Percentiles rank a stretch among this genome's conserved stretches.
These are phyloP conservation scores for Phytopythium montanum DNA, from an alignment of 352 stramenopile genomes.

Conservation along the genomic window DNA sequence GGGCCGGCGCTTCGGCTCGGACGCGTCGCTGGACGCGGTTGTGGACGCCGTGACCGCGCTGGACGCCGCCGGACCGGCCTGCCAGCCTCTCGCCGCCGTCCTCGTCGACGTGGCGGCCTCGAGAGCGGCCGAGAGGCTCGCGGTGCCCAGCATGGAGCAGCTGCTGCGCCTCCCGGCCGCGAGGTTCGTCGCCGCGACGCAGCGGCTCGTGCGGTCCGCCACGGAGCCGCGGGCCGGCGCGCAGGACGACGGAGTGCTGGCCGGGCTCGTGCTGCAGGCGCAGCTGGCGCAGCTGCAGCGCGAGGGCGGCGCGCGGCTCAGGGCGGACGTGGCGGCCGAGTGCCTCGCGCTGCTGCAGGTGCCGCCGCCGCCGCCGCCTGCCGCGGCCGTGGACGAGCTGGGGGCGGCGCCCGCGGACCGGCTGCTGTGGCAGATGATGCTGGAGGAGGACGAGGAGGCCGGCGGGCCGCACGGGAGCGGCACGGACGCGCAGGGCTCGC, in stretches of 20 bases:
- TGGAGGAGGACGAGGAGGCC: neutral
- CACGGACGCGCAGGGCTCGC: neutral
- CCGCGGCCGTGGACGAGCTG: neutral
- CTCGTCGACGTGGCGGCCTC: constrained; percentile 24
- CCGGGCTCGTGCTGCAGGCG: constrained; percentile 32
- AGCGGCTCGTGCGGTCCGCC: constrained; percentile 21
- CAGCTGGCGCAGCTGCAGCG: constrained; percentile 41
- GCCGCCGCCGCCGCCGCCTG: neutral
- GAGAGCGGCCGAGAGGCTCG: constrained; percentile 5
- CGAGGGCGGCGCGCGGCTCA: neutral
- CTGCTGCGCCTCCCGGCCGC: constrained; percentile 32
- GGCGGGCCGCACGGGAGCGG: neutral
- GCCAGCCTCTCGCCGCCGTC: constrained; percentile 19
- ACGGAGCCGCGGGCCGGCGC: constrained; percentile 5
- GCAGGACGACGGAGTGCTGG: constrained; percentile 13
- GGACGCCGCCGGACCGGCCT: constrained; percentile 19
- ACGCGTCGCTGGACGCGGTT: constrained; percentile 4
- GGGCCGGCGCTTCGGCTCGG: constrained; percentile 19
- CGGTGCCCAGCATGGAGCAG: constrained; percentile 19
- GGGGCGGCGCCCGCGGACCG: constrained; percentile 1
- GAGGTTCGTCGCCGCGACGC: constrained; percentile 34
- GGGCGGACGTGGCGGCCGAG: constrained; percentile 13
- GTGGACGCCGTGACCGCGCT: constrained; percentile 16
- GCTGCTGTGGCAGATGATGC: constrained; percentile 4
- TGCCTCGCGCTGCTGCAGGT: constrained; percentile 24